Percentiles rank a stretch among this genome's conserved stretches.
phyloP scores from a whole-genome alignment of 208 protist species.

The Acanthamoeba lenticulata region DNA sequence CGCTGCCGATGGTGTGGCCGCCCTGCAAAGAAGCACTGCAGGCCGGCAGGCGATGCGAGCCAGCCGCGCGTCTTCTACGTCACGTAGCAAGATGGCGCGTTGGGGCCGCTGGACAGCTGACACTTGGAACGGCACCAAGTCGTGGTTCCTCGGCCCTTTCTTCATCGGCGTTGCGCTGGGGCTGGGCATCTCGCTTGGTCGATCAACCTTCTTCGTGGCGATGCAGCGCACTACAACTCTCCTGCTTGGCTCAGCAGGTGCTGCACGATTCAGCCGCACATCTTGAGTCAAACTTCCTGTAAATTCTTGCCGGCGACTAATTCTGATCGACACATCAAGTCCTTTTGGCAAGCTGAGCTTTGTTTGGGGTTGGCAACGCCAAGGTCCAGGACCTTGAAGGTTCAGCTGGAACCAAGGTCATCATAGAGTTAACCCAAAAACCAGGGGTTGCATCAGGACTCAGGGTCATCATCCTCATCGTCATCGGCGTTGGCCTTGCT shows the following conservation, averaged over 20 bases:
- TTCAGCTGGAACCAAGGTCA: too few species aligned
- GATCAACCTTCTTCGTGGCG: neutral
- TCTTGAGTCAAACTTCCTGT: too few species aligned
- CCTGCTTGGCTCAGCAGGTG: neutral
- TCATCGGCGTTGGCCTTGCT: neutral
- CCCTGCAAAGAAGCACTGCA: neutral
- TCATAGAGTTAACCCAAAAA: too few species aligned
- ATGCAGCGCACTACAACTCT: neutral
- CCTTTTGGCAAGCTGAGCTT: too few species aligned
- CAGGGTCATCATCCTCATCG: too few species aligned
- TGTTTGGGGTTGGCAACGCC: too few species aligned
- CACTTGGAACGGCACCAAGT: neutral
- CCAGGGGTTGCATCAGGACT: too few species aligned
- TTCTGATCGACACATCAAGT: too few species aligned
- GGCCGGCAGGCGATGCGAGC: neutral
- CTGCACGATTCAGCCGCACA: neutral
- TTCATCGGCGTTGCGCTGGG: slow-evolving; percentile 5
- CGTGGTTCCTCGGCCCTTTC: neutral
- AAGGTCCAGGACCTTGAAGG: too few species aligned
- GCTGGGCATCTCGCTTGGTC: neutral
- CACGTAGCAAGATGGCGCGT: neutral
- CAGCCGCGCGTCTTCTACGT: neutral
- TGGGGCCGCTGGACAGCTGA: neutral
- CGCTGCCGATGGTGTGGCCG: neutral
- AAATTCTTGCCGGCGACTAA: too few species aligned